A percentile compares a stretch with the other conserved stretches of the same genome.
These are phyloP conservation scores for Phytophthora idaei DNA, from an alignment of 352 stramenopile species.

Conservation along the genomic window DNA sequence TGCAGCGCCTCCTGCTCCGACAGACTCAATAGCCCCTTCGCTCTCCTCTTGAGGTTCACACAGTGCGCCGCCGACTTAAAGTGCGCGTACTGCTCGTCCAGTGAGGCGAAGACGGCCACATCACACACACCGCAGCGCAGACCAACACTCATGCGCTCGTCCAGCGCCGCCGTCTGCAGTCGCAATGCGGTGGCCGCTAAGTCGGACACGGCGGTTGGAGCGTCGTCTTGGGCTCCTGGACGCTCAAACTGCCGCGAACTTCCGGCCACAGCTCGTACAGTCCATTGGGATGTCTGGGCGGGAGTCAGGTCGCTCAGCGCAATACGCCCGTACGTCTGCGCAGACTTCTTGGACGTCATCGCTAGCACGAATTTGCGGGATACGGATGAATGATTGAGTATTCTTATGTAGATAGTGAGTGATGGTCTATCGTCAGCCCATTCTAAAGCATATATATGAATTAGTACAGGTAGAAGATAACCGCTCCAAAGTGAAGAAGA, in stretches of 20 bases:
- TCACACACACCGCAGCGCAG: conserved; percentile 82
- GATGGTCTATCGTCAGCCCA: conserved; percentile 11
- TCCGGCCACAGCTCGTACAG: conserved; percentile 62
- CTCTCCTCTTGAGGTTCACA: conserved; percentile 81
- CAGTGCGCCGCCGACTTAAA: conserved; percentile 88
- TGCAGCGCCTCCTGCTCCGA: conserved; percentile 44
- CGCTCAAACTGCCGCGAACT: conserved; percentile 56
- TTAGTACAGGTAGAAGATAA: conserved; percentile 6
- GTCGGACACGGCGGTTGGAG: conserved; percentile 1
- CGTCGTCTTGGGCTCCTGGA: conserved; percentile 7
- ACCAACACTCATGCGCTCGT: conserved; percentile 44
- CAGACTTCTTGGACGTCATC: conserved; percentile 30
- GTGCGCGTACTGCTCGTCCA: conserved; percentile 85
- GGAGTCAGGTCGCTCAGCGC: conserved; percentile 62
- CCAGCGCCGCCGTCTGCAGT: conserved; percentile 39
- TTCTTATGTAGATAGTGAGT: conserved; percentile 4
- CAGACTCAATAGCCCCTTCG: conserved; percentile 53
- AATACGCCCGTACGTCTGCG: conserved; percentile 64
- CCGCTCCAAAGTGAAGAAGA: conserved; percentile 11
- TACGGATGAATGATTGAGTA: neutral
- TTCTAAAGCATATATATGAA: neutral
- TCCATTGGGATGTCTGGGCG: conserved; percentile 56
- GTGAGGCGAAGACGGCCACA: conserved; percentile 60
- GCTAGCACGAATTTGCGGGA: conserved; percentile 15
- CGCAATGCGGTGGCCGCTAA: conserved; percentile 33